Evolutionary conservation across 345 rosid species (phyloP).

Genomic region (Lepidium didymum): DNA sequence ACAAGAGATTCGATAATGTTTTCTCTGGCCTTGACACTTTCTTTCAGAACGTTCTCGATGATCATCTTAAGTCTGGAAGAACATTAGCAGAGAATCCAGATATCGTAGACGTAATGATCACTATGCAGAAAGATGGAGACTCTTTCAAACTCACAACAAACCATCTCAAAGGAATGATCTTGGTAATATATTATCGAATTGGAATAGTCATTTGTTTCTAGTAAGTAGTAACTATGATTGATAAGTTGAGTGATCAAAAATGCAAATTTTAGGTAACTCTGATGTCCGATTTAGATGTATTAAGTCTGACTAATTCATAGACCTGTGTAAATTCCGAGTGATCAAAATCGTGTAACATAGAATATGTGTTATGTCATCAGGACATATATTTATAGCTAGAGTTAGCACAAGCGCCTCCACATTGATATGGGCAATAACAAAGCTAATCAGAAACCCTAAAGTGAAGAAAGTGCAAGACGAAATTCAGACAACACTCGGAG

Average conservation of each 20-base stretch:
- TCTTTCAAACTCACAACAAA: slow-evolving; percentile 21
- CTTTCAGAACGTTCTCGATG: slow-evolving; percentile 12
- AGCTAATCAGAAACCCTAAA: slow-evolving; percentile 26
- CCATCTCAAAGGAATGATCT: slow-evolving; percentile 40
- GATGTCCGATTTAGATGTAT: no score
- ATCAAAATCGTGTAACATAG: no score
- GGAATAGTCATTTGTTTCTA: no score
- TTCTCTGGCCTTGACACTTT: background rate
- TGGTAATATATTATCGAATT: slow-evolving; percentile 15
- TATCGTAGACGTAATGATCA: slow-evolving; percentile 37
- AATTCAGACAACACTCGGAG: slow-evolving; percentile 20
- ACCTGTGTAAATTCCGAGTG: no score
- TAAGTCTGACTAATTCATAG: no score
- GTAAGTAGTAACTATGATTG: no score
- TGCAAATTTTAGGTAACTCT: no score
- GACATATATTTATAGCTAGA: slow-evolving; percentile 39
- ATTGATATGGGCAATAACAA: slow-evolving; percentile 38
- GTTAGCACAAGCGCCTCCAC: slow-evolving; percentile 31
- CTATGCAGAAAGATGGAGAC: background rate
- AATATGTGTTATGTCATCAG: slow-evolving; percentile 11
- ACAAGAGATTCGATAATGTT: background rate
- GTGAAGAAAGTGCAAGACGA: slow-evolving; percentile 37
- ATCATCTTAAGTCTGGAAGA: slow-evolving; percentile 15
- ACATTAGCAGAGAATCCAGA: slow-evolving; percentile 5
- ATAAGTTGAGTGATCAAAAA: no score